These are phyloP conservation scores for Calonectria fujianensis DNA, from an alignment of 2,329 filamentous ascomycete genomes.

Conservation along the genomic window DNA sequence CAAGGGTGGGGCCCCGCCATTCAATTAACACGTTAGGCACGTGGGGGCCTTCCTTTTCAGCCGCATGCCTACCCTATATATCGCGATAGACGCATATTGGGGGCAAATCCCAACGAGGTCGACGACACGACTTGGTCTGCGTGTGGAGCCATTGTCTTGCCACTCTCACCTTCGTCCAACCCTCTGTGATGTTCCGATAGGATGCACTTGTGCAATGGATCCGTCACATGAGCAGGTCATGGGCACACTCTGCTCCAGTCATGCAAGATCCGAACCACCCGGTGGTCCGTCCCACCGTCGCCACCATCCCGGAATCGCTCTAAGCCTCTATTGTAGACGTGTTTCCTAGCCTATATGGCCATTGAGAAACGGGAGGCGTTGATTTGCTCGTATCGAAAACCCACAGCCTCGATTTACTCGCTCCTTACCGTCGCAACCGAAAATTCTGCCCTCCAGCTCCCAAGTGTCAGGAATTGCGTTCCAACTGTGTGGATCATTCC, in stretches of 20 bases:
- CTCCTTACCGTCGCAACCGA: neutral
- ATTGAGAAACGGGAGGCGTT: neutral
- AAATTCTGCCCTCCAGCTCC: neutral
- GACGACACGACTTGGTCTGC: neutral
- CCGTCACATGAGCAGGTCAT: constrained; percentile 15
- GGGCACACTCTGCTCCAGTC: neutral
- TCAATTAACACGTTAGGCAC: constrained; percentile 46
- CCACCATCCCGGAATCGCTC: neutral
- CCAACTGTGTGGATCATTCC: constrained; percentile 24
- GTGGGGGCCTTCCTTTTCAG: constrained; percentile 50
- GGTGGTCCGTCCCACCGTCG: constrained; percentile 17
- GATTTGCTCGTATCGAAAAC: neutral
- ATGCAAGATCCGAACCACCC: constrained; percentile 26
- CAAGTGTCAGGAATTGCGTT: constrained; percentile 9
- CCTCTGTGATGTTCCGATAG: constrained; percentile 12
- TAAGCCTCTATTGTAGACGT: neutral
- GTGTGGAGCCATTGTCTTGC: neutral
- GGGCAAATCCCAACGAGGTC: neutral
- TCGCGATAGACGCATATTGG: neutral
- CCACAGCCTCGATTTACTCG: neutral
- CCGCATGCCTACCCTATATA: constrained; percentile 38
- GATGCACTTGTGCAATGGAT: neutral
- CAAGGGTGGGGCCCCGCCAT: constrained; percentile 35
- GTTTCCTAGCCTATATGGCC: neutral
- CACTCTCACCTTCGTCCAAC: constrained; percentile 1